Conservation (phyloP, 768 basidiomycete genomes). For the Suillus occidentalis region DNA sequence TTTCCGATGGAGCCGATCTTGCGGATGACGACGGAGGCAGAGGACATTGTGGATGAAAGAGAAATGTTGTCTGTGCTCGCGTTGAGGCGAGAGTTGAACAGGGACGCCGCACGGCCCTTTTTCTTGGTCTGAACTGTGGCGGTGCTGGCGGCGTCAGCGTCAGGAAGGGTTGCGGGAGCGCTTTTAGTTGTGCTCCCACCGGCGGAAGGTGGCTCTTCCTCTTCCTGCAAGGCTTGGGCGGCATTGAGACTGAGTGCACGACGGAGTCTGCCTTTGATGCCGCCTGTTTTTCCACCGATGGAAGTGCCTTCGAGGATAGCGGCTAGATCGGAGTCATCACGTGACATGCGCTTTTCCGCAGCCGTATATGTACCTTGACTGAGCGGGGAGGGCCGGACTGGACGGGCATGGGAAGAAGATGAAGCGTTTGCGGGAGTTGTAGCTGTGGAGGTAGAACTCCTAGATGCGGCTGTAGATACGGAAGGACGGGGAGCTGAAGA, state of each 20-base stretch:
- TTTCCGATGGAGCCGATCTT: constrained; percentile 92
- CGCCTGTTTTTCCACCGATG: constrained; percentile 57
- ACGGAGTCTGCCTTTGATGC: constrained; percentile 75
- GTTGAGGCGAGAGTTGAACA: constrained; percentile 90
- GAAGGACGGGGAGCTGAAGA: constrained; percentile 28
- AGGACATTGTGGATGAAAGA: constrained; percentile 89
- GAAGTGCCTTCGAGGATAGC: constrained; percentile 46
- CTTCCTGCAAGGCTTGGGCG: constrained; percentile 54
- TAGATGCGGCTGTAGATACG: constrained; percentile 28
- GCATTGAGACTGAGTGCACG: constrained; percentile 72
- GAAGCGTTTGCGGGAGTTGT: constrained; percentile 9
- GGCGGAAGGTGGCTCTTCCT: constrained; percentile 36
- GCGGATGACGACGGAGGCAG: constrained; percentile 94
- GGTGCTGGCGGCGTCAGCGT: constrained; percentile 28
- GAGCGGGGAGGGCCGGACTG: constrained; percentile 32
- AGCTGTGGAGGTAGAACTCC: constrained; percentile 22
- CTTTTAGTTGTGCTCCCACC: constrained; percentile 26
- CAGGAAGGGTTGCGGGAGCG: constrained; percentile 24
- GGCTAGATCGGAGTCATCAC: constrained; percentile 70
- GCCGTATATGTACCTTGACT: constrained; percentile 49
- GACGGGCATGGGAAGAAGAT: constrained; percentile 33
- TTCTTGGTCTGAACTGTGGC: constrained; percentile 62
- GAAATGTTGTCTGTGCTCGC: constrained; percentile 94
- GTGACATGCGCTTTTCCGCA: constrained; percentile 74
- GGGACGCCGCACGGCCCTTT: constrained; percentile 64